Conservation (phyloP, 768 basidiomycete genomes). For the Lentinula boryana region DNA sequence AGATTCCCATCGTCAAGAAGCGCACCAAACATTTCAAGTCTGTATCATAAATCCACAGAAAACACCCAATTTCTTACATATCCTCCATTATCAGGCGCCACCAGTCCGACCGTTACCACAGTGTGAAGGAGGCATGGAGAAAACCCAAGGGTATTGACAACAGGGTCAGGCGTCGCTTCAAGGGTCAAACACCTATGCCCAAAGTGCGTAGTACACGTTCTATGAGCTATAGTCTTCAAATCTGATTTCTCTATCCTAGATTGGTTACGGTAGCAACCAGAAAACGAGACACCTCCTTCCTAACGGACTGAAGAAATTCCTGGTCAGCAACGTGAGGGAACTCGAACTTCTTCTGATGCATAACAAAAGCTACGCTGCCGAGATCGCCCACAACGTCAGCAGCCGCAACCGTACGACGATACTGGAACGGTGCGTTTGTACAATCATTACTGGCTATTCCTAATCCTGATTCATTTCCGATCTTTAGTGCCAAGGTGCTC, state of each 20-base stretch:
- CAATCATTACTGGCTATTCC: not conserved
- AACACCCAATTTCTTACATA: slow-evolving; percentile 1
- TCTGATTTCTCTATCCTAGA: slow-evolving; percentile 24
- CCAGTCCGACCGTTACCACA: slow-evolving; percentile 96
- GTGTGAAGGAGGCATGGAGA: slow-evolving; percentile 98
- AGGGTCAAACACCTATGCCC: slow-evolving; percentile 95
- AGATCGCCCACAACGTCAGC: slow-evolving; percentile 95
- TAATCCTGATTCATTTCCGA: slow-evolving; percentile 6
- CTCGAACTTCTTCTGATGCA: slow-evolving; percentile 96
- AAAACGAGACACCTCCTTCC: slow-evolving; percentile 94
- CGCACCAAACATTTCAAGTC: slow-evolving; percentile 97
- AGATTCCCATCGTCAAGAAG: slow-evolving; percentile 75
- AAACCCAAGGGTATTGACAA: slow-evolving; percentile 99
- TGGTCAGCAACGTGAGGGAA: slow-evolving; percentile 91
- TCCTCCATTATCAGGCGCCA: slow-evolving; percentile 63
- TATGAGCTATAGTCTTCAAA: not conserved
- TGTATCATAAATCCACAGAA: slow-evolving; percentile 17
- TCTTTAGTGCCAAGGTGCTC: slow-evolving; percentile 68
- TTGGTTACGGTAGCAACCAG: slow-evolving; percentile 75
- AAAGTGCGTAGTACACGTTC: slow-evolving; percentile 43
- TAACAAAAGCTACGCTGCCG: slow-evolving; percentile 93
- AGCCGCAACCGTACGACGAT: slow-evolving; percentile 92
- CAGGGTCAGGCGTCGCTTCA: slow-evolving; percentile 91
- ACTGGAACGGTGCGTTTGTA: slow-evolving; percentile 64
- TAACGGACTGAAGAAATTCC: slow-evolving; percentile 92